Evolutionary conservation across 345 rosid species (phyloP), one percentile per base, ranked within the genome.

Genomic region (Ceriops tagal): DNA sequence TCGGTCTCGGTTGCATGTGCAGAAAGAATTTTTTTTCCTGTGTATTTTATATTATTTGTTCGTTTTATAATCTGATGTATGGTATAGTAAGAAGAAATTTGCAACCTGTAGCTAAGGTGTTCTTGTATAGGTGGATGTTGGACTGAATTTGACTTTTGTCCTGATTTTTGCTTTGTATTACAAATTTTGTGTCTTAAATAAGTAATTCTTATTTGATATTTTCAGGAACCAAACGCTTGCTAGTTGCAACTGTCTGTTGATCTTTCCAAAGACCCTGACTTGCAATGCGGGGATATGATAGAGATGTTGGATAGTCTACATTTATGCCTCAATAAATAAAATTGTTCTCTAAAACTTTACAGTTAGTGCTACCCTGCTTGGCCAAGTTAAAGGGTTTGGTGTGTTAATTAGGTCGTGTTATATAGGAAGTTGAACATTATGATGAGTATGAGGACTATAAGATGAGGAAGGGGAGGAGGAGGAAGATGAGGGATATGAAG

Each of bases 361-460:
- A 7, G 34, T 49, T 24, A 4, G 43, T 22, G 30, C 8, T 3
- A 22, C 49, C 35, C 53, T 65, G 51, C 27, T 26, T 31, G 20
- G 34, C 55, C 22, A 4, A 20, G 30, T 58, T 16, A 22, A 61
- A 26, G 10, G 0, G 6, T 21, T 60, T 68, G 3, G 8, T 9
- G 9, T 58, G 10, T 24, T 37, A 7, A 4, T 19, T 20, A 22
- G 8, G 47, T 58, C 6, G 22, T 21, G 22, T 53, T 65, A 11
- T 69, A 61, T 62, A 80, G 84, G 86, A 70, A 31, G 26, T 57
- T 79, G 87, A 80, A 21, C 83, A 75, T 59, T 82, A 85, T 68
- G 85, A 83, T 65, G 88, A 85, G 26, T 84, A 85, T 71, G 87
- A 81, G 65, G 83, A 78, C 57, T 83, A 83, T 32, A 72, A 28